Evolutionary conservation across 2,329 filamentous ascomycete species (phyloP), one percentile per base, ranked within the genome.

Genomic region (Beauveria caledonica): DNA sequence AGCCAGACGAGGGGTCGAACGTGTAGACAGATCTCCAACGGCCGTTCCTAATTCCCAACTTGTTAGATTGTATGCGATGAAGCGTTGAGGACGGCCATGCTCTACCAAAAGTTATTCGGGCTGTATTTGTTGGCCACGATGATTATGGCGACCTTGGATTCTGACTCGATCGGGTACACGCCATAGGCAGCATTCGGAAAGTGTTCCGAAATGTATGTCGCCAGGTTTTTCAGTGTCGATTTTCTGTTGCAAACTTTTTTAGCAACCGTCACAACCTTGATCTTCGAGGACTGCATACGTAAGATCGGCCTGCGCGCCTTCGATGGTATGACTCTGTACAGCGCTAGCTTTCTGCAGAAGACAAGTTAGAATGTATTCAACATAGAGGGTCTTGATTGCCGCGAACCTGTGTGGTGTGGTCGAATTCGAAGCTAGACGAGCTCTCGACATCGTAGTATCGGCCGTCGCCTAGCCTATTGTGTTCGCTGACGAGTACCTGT

Each of bases 51-150:
- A 21, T 55, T 46, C 7, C 10, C 17, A 36, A 36, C 4, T 49
- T 48, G 63, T 71, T 57, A 71, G 67, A 25, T 53, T 25, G 19
- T 21, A 27, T 8, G 42, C 11, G 44, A 58, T 11, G n/a, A 53
- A 63, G 55, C 17, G 11, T 5, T 42, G 4, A 8, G 2, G 25
- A 4, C 10, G 36, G 45, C n/a, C 8, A 13, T 19, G 33, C 15
- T 76, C 46, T 78, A 92, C 92, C 94, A 97, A 81, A 92, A 99
- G 81, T 99, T 99, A 73, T 92, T 91, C 8, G 95, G 94, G 69
- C 90, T 96, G 79, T 97, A 97, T 75, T 97, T 97, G 80, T 94
- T 97, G 60, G 92, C 90, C 53, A 96, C 92, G 55, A 96, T 85
- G 59, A 96, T 76, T 64, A 97, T 80, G 52, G 92, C 90, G 62